Evolutionary conservation across 176 grass and related monocot genomes (phyloP).

Genomic region (Elaeis guineensis): DNA sequence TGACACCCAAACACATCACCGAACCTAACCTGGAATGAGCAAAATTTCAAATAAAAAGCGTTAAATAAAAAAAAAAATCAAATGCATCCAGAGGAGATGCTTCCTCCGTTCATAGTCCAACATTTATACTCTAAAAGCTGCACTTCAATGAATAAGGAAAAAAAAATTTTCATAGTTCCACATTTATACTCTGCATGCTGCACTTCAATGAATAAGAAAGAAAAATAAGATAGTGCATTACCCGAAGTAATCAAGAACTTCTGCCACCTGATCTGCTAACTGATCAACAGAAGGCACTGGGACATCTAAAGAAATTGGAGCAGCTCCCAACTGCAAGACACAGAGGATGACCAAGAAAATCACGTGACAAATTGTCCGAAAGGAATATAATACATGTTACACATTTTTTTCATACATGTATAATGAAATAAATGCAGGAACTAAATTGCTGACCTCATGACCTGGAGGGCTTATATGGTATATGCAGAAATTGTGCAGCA

Average conservation of each 20-base stretch:
- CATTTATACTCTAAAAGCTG: no score
- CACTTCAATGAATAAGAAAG: no score
- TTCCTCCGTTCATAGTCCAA: no score
- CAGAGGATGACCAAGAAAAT: slow-evolving; percentile 19
- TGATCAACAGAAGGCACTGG: slow-evolving; percentile 63
- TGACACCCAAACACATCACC: slow-evolving; percentile 96
- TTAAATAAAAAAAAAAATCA: no score
- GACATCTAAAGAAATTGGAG: slow-evolving; percentile 60
- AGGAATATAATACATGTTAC: neutral
- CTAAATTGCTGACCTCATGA: slow-evolving; percentile 64
- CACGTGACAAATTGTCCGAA: neutral
- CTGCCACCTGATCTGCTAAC: slow-evolving; percentile 71
- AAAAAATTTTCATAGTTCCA: no score
- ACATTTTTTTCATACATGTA: no score
- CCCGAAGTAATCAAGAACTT: slow-evolving; percentile 96
- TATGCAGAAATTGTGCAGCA: slow-evolving; percentile 90
- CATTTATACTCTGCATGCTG: no score
- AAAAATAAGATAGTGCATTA: slow-evolving; percentile 14
- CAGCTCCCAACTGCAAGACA: slow-evolving; percentile 75
- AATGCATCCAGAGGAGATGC: no score
- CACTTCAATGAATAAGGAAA: no score
- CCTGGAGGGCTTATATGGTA: slow-evolving; percentile 95
- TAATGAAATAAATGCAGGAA: neutral
- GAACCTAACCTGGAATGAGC: slow-evolving; percentile 52
- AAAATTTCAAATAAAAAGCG: neutral